These are phyloP conservation scores for Zygotorulaspora mrakii DNA, from an alignment of 1,139 yeast species.

Conservation along the genomic window DNA sequence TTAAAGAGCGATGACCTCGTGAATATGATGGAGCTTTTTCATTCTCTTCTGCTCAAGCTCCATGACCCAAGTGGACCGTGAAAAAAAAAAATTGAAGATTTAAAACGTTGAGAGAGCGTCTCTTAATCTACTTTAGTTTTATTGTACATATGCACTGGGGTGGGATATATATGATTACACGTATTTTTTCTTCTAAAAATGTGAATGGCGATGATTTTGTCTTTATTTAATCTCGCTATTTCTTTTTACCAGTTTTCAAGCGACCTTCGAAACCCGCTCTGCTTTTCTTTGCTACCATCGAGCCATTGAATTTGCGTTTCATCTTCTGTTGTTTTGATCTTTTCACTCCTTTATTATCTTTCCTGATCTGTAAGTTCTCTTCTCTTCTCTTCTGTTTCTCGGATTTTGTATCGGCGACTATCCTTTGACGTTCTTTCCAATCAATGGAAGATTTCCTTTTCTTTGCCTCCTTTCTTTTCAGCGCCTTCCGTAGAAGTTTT, in stretches of 20 bases:
- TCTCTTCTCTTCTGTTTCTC: constrained; percentile 82
- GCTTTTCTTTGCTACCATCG: constrained; percentile 34
- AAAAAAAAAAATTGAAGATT: too few species aligned
- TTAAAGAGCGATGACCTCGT: constrained; percentile 2
- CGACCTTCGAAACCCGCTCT: constrained; percentile 50
- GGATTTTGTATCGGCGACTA: constrained; percentile 68
- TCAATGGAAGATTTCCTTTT: constrained; percentile 79
- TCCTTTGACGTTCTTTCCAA: constrained; percentile 82
- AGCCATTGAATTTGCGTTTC: constrained; percentile 60
- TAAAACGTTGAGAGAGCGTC: neutral
- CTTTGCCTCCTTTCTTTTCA: constrained; percentile 74
- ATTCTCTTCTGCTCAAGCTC: neutral
- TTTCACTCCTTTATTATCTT: constrained; percentile 72
- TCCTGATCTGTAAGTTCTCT: constrained; percentile 78
- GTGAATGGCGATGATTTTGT: neutral
- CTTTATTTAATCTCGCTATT: constrained; percentile 15
- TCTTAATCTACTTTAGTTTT: neutral
- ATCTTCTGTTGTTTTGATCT: constrained; percentile 65
- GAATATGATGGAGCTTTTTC: neutral
- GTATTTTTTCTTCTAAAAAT: too few species aligned
- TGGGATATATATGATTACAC: constrained; percentile 2
- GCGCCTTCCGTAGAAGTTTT: constrained; percentile 74
- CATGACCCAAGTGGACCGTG: neutral
- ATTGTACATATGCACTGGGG: constrained; percentile 1
- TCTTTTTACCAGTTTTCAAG: constrained; percentile 33